A percentile compares a stretch with the other conserved stretches of the same genome.
phyloP scores from a whole-genome alignment of 345 rosid species.

The Pistacia atlantica region DNA sequence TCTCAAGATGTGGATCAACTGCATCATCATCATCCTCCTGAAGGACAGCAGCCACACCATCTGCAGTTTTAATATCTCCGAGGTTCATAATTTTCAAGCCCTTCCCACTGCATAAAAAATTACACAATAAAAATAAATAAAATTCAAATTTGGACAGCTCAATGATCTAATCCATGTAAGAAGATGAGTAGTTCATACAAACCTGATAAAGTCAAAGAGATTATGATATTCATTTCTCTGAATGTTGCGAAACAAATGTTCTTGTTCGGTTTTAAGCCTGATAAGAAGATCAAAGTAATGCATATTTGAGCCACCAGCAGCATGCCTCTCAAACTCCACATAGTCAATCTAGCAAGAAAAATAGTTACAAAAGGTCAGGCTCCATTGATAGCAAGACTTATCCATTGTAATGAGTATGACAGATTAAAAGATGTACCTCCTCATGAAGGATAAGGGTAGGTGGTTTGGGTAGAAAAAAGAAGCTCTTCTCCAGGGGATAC shows the following conservation, averaged over 20 bases:
- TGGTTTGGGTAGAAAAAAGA: constrained; percentile 96
- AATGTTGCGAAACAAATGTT: constrained; percentile 91
- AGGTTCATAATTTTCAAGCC: constrained; percentile 93
- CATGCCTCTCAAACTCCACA: constrained; percentile 98
- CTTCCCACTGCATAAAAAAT: constrained; percentile 57
- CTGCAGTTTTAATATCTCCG: constrained; percentile 56
- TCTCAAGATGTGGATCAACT: constrained; percentile 93
- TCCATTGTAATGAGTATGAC: neutral
- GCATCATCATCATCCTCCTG: constrained; percentile 83
- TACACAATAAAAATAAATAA: constrained; percentile 8
- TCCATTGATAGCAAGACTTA: neutral
- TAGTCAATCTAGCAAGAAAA: constrained; percentile 68
- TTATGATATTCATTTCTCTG: constrained; percentile 97
- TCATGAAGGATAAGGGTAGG: constrained; percentile 98
- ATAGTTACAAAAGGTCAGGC: neutral
- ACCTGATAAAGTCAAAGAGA: constrained; percentile 89
- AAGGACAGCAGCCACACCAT: constrained; percentile 80
- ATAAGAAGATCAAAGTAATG: constrained; percentile 96
- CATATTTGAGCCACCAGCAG: constrained; percentile 99
- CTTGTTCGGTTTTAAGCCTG: constrained; percentile 92
- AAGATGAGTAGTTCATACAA: constrained; percentile 8
- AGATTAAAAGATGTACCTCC: constrained; percentile 54
- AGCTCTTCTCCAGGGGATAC: constrained; percentile 97
- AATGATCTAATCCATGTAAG: constrained; percentile 10
- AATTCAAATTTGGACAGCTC: neutral